Evolutionary conservation across 495 filamentous ascomycete species (phyloP), one percentile per base, ranked within the genome.

Genomic region (Aspergillus baeticus): DNA sequence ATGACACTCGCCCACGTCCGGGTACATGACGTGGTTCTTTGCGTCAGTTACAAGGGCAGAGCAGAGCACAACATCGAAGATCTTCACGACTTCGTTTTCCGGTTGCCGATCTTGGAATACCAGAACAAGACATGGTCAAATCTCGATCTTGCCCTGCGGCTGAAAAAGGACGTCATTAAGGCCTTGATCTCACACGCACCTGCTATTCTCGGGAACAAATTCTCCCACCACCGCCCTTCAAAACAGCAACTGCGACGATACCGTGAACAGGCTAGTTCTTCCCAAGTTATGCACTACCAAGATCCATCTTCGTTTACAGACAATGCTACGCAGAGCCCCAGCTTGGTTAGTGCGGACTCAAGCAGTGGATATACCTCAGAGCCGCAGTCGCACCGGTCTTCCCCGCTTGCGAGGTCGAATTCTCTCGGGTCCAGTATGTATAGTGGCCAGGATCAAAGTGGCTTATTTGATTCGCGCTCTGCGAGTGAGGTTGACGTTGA

Each of bases 111-210:
- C 14, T 84, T 99, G 36, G 94, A 99, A 67, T 98, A 96, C 69
- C 82, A 90, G 46, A 98, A 99, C 77, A 98, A 97, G 74, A 98
- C 92, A 10, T 99, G 94, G 94, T 97, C 93, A 15, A 98, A 98
- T 68, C 84, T 98, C 7, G 94, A 99, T 59, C 83, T 99, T 10
- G 92, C 93, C 1, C 76, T 97, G 46, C 87, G 88, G 17, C 76
- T 99, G 42, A 98, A 99, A 79, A 91, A 88, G 60, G 91, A 95
- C 51, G 89, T 97, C 60, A 94, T 96, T 69, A 87, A 88, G 63
- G 95, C 95, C 1, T 81, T 98, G 18, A 92, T 98, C 63, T 93
- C 90, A 26, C 94, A 98, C 69, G 90, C 92, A 2, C 93, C 92
- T 20, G 92, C 95, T 46, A 98, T 98, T 63, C 87, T 98, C 55